phyloP scores from a whole-genome alignment of 106 monocot species.

The Dioscorea dumetorum region DNA sequence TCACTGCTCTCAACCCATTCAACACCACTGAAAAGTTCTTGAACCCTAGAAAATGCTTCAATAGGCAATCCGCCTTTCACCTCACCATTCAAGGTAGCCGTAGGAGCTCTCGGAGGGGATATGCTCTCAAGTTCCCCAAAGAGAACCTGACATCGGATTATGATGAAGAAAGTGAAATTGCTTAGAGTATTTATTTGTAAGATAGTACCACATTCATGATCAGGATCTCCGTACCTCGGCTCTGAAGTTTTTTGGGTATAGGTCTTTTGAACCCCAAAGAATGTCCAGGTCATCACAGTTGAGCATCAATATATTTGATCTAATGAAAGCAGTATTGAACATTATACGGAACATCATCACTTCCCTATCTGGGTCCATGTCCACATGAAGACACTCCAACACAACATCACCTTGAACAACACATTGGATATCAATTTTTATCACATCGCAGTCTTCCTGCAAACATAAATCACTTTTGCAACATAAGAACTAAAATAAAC shows the following conservation, averaged over 20 bases:
- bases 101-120: conserved; percentile 63
- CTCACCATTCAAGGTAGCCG: conserved; percentile 72
- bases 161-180: neutral
- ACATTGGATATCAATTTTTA: conserved; percentile 96
- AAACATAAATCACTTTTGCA: conserved; percentile 9
- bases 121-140: conserved; percentile 85
- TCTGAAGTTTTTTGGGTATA: conserved; percentile 77
- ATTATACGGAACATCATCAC: conserved; percentile 98
- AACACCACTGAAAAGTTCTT: conserved; percentile 87
- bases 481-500: neutral
- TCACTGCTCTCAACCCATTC: conserved; percentile 80
- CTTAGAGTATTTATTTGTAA: neutral
- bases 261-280: conserved; percentile 83
- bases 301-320: conserved; percentile 91
- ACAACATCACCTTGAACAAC: conserved; percentile 92
- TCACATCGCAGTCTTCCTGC: conserved; percentile 90
- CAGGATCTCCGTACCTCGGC: conserved; percentile 56
- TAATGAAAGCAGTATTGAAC: conserved; percentile 98
- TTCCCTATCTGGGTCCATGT: conserved; percentile 86
- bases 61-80: conserved; percentile 89
- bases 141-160: conserved; percentile 52
- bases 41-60: conserved; percentile 87
- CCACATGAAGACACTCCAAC: conserved; percentile 88
- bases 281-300: conserved; percentile 88
- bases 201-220: neutral